phyloP scores from a whole-genome alignment of 1,284 basidiomycete genomes.

The Flammula alnicola region DNA sequence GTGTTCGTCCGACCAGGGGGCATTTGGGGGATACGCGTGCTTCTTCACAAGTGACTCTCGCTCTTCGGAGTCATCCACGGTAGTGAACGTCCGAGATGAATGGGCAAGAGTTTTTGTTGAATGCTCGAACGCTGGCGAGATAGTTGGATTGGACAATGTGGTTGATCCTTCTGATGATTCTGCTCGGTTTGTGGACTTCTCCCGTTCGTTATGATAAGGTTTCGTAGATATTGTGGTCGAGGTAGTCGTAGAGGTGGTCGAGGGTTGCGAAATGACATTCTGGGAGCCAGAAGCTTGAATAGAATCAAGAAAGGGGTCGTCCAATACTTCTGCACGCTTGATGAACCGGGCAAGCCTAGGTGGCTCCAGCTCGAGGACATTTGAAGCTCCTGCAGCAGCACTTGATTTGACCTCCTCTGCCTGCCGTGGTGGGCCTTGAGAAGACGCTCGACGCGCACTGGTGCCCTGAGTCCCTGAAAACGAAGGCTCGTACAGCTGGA shows the following conservation, averaged over 20 bases:
- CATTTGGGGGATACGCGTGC: conserved; percentile 26
- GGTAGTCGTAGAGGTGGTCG: background rate
- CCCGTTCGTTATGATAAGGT: background rate
- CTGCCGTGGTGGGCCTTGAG: conserved; percentile 3
- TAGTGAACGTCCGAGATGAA: conserved; percentile 4
- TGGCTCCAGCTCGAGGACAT: too few relatives aligned
- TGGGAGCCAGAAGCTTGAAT: background rate
- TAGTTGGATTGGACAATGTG: background rate
- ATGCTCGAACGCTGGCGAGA: background rate
- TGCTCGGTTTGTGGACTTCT: background rate
- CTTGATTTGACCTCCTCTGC: background rate
- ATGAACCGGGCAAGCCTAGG: conserved; percentile 42
- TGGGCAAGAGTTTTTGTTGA: conserved; percentile 8
- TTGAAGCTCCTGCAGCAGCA: conserved; percentile 5
- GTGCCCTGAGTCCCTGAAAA: conserved; percentile 3
- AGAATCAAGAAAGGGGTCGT: conserved; percentile 1
- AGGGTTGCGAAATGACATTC: too few relatives aligned
- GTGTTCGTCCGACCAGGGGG: background rate
- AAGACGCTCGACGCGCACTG: background rate
- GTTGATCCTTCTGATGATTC: background rate
- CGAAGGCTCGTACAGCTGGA: conserved; percentile 34
- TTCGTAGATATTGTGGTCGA: background rate
- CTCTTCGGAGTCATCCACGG: conserved; percentile 13
- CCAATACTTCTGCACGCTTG: conserved; percentile 5
- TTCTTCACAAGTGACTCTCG: conserved; percentile 17